Conservation (phyloP, 306 rosid species). For the Glycine soja region DNA sequence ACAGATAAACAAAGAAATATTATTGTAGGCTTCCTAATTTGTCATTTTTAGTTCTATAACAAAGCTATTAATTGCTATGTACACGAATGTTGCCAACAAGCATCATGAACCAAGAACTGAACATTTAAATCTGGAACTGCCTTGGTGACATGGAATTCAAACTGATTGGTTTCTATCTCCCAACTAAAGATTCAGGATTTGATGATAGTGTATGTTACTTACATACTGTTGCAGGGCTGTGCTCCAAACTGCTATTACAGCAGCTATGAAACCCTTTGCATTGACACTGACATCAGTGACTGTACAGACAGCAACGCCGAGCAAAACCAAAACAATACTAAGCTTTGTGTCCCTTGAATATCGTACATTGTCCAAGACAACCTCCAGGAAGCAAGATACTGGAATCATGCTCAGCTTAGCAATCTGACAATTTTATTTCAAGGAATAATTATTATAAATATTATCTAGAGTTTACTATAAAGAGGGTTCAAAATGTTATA, state of each 20-base stretch:
- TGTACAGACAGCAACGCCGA: conserved; percentile 89
- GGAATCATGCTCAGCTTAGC: conserved; percentile 93
- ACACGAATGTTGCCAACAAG: conserved; percentile 38
- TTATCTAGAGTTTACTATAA: neutral
- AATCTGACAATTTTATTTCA: conserved; percentile 61
- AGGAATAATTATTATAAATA: conserved; percentile 38
- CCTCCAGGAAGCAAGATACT: conserved; percentile 82
- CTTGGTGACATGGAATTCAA: conserved; percentile 43
- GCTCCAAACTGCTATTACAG: conserved; percentile 81
- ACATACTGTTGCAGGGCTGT: conserved; percentile 86
- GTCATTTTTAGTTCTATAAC: conserved; percentile 24
- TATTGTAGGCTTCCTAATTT: conserved; percentile 31
- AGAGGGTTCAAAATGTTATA: conserved; percentile 23
- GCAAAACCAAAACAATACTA: conserved; percentile 73
- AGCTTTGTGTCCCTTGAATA: conserved; percentile 88
- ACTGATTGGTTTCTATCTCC: conserved; percentile 25
- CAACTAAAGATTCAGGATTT: conserved; percentile 39
- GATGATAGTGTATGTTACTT: conserved; percentile 50
- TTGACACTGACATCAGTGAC: conserved; percentile 91
- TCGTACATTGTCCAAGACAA: conserved; percentile 73
- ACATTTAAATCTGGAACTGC: conserved; percentile 36
- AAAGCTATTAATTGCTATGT: conserved; percentile 29
- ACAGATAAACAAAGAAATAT: conserved; percentile 26
- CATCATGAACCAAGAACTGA: conserved; percentile 35
- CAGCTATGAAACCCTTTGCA: conserved; percentile 80